Evolutionary conservation across 257 asterid genomes (phyloP).

Genomic region (Thymus mandschuricus): DNA sequence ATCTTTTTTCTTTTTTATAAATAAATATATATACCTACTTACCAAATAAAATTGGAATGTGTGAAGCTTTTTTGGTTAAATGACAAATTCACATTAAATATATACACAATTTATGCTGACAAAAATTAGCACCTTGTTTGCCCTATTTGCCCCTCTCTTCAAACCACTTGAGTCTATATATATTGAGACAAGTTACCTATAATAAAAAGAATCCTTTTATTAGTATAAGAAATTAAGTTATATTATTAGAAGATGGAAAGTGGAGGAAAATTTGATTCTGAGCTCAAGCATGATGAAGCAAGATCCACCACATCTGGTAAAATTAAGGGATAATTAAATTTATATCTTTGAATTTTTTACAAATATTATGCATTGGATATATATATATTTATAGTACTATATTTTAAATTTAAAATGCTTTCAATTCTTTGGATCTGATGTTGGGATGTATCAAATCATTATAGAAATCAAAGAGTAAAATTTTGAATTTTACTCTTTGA

Average conservation of each 20-base stretch:
- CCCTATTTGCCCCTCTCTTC: constrained; percentile 17
- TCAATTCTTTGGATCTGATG: neutral
- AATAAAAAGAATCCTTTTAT: neutral
- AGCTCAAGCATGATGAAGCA: neutral
- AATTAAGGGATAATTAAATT: neutral
- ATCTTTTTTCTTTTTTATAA: too few species aligned
- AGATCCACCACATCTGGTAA: constrained; percentile 28
- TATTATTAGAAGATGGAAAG: constrained; percentile 31
- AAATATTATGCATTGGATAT: neutral
- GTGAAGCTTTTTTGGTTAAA: neutral
- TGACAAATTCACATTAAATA: neutral
- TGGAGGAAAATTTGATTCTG: constrained; percentile 1
- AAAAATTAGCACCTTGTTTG: neutral
- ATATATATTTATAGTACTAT: neutral
- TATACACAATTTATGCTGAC: neutral
- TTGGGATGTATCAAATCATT: too few species aligned
- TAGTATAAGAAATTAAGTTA: neutral
- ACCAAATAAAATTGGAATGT: constrained; percentile 20
- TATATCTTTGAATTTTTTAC: neutral
- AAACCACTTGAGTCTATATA: constrained; percentile 21
- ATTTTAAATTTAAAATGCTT: neutral
- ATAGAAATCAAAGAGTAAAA: too few species aligned
- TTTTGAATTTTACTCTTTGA: too few species aligned
- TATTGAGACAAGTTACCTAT: constrained; percentile 4
- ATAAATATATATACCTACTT: neutral